phyloP scores from a whole-genome alignment of 441 rosid species.

The Erodium moschatum region DNA sequence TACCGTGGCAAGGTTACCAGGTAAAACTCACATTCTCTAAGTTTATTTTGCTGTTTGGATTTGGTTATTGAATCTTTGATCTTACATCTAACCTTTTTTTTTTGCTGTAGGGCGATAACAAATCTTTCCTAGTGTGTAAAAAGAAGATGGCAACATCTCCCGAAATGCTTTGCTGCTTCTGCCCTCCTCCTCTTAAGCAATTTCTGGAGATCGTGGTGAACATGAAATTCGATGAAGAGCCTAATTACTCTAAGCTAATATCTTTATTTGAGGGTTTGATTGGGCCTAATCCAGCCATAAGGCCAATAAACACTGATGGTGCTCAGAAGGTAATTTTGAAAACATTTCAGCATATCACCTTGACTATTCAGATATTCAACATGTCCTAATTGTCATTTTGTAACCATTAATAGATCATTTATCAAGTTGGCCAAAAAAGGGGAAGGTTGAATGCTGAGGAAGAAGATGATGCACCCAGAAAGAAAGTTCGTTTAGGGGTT shows the following conservation, averaged over 20 bases:
- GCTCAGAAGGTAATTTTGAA: slow-evolving; percentile 66
- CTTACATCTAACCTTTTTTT: neutral
- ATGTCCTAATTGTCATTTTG: slow-evolving; percentile 12
- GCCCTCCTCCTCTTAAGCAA: slow-evolving; percentile 75
- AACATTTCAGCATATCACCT: slow-evolving; percentile 4
- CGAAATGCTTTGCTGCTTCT: slow-evolving; percentile 89
- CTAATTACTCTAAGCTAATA: slow-evolving; percentile 74
- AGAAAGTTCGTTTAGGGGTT: slow-evolving; percentile 89
- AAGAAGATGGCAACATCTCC: slow-evolving; percentile 97
- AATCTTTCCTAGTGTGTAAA: slow-evolving; percentile 88
- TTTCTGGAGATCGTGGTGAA: slow-evolving; percentile 91
- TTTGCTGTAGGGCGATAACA: slow-evolving; percentile 71
- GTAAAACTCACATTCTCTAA: slow-evolving; percentile 27
- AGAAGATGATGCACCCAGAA: slow-evolving; percentile 88
- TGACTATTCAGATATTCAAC: slow-evolving; percentile 4
- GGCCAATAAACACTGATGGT: slow-evolving; percentile 96
- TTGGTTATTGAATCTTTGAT: slow-evolving; percentile 5
- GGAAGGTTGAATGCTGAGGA: slow-evolving; percentile 82
- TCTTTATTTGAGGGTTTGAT: slow-evolving; percentile 75
- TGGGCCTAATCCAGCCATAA: slow-evolving; percentile 77
- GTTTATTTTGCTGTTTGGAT: slow-evolving; percentile 1
- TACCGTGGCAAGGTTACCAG: slow-evolving; percentile 99
- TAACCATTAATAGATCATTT: slow-evolving; percentile 40
- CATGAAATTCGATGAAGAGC: slow-evolving; percentile 97
- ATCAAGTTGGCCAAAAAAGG: slow-evolving; percentile 96